Percentiles rank a stretch among this genome's conserved stretches.
Conservation (phyloP, 768 basidiomycete genomes). For the Neoboletus subvelutipes region DNA sequence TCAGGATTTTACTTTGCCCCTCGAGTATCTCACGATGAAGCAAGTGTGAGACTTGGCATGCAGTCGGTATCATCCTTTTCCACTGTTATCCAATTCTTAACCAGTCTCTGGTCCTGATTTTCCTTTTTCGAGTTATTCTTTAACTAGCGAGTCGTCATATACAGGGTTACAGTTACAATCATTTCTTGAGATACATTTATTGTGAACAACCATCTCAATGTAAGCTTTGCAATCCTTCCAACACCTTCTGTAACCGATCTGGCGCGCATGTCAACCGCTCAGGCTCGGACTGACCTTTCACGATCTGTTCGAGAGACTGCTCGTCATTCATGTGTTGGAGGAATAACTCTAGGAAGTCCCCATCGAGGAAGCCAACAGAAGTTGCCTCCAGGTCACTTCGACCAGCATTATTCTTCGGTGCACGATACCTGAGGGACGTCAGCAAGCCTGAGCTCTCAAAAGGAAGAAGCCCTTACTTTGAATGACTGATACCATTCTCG, state of each 20-base stretch:
- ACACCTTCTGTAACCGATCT: constrained; percentile 35
- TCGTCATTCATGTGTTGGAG: constrained; percentile 42
- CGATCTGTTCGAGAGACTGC: constrained; percentile 47
- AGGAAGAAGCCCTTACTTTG: constrained; percentile 44
- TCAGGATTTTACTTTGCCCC: constrained; percentile 95
- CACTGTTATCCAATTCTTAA: constrained; percentile 7
- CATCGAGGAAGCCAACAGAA: constrained; percentile 82
- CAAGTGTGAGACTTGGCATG: constrained; percentile 8
- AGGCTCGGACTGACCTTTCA: constrained; percentile 56
- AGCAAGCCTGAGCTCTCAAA: background rate
- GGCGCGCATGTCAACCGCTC: constrained; percentile 52
- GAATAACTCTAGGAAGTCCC: constrained; percentile 78
- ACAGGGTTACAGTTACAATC: constrained; percentile 19
- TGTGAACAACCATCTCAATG: constrained; percentile 39
- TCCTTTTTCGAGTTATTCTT: background rate
- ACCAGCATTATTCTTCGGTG: constrained; percentile 58
- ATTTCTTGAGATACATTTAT: constrained; percentile 16
- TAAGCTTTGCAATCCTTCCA: constrained; percentile 55
- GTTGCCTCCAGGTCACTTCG: constrained; percentile 55
- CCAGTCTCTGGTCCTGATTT: constrained; percentile 15
- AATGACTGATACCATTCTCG: constrained; percentile 58
- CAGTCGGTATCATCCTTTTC: constrained; percentile 5
- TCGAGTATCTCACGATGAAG: constrained; percentile 24
- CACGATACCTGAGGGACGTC: constrained; percentile 54
- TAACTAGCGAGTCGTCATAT: constrained; percentile 1